Base-by-base conservation (phyloP, 306 rosid genomes). In the Prosopis cineraria region DNA sequence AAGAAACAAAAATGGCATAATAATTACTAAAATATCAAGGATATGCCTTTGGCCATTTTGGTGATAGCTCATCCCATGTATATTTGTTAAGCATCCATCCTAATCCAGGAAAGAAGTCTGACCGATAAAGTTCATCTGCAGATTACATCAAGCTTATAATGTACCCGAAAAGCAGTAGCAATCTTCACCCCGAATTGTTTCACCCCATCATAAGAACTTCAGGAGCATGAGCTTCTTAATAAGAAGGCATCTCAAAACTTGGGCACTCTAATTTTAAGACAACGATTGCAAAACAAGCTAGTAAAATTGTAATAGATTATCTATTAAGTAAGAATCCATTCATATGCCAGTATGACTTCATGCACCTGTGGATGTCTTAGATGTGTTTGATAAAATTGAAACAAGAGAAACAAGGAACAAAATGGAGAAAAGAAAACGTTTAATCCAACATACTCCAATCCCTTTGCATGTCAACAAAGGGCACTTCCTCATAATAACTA, bases 31-130 rank as follows among this genome's bases (percentile, higher is more conserved):
- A 89, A 50, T 47, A 77, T 75, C 56, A 92, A 92, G 98, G 98
- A 95, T 95, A 95, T 95, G 98, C 98, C 78, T 92, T 92, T 16
- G 98, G 98, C 98, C 98, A 95, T 85, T 95, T 95, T n/a, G 98
- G 98, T 73, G 98, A 95, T 56, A 95, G 88, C 85, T 95, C 98
- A 88, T 95, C 93, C 98, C 98, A 92, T 74, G 85, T 89, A 70
- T 92, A 85, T 89, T 86, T 89, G 76, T 81, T 47, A 66, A 95
- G 90, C 98, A 95, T 95, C 98, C 98, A 92, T 73, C 98, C 98
- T 77, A 95, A 91, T 76, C 98, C 97, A 66, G 98, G 98, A 87
- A 95, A 95, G 85, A 95, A 92, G 80, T 95, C 97, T 2, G 98
- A 95, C 68, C 98, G 97, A 85, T 95, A 92, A 65, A 95, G 91